phyloP scores from a whole-genome alignment of 805 yeast genomes.

The Myxozyma lipomycoides region DNA sequence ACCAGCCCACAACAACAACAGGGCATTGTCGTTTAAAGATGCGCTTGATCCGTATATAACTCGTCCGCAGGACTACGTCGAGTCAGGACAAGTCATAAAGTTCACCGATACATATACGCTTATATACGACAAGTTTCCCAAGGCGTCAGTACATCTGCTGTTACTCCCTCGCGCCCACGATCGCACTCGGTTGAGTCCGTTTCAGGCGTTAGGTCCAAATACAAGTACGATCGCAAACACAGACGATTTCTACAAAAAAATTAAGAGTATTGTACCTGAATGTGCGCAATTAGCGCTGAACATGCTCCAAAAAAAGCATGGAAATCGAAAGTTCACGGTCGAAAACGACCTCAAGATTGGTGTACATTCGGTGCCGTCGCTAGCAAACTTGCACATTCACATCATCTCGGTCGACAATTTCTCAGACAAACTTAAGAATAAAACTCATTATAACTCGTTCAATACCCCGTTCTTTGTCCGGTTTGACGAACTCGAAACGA shows the following conservation, averaged over 20 bases:
- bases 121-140: conserved; percentile 60
- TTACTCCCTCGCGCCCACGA: conserved; percentile 51
- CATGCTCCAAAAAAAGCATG: conserved; percentile 29
- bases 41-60: conserved; percentile 50
- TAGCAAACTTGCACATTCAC: conserved; percentile 69
- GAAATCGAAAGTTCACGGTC: not conserved
- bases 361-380: conserved; percentile 66
- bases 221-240: conserved; percentile 2
- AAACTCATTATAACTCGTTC: conserved; percentile 68
- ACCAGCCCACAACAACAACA: too few relatives aligned
- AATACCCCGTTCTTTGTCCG: conserved; percentile 60
- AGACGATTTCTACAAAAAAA: conserved; percentile 33
- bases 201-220: conserved; percentile 44
- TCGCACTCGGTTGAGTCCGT: conserved; percentile 50
- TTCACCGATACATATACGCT: conserved; percentile 53
- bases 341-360: conserved; percentile 48
- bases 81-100: conserved; percentile 42
- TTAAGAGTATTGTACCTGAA: conserved; percentile 39
- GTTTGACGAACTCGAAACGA: conserved; percentile 48
- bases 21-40: conserved; percentile 38
- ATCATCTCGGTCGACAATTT: conserved; percentile 62
- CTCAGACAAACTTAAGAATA: conserved; percentile 53
- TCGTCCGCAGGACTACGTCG: conserved; percentile 41
- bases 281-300: conserved; percentile 36
- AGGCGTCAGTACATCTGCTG: conserved; percentile 56